These are phyloP conservation scores for Brassica nigra DNA, from an alignment of 345 rosid species.

Conservation along the genomic window DNA sequence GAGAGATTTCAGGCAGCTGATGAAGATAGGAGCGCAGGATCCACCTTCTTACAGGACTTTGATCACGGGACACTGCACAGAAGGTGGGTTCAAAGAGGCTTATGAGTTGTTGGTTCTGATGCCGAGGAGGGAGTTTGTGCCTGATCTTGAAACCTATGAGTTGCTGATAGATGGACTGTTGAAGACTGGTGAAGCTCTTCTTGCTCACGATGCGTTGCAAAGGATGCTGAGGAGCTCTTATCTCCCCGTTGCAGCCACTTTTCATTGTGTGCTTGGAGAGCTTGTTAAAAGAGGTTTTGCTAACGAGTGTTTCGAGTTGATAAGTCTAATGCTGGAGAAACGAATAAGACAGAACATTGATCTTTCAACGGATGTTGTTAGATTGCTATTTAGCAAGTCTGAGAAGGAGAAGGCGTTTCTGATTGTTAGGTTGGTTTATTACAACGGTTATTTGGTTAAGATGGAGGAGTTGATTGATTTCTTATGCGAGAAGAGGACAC, in stretches of 20 bases:
- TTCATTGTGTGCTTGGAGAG: conserved; percentile 62
- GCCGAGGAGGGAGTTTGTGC: conserved; percentile 68
- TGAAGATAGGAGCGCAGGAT: conserved; percentile 82
- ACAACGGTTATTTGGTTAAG: conserved; percentile 58
- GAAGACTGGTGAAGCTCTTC: conserved; percentile 57
- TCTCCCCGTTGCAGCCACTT: conserved; percentile 58
- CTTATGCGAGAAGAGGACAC: conserved; percentile 51
- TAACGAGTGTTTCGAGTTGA: conserved; percentile 54
- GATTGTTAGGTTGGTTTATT: conserved; percentile 52
- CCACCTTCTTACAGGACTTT: conserved; percentile 65
- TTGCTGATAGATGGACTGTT: conserved; percentile 61
- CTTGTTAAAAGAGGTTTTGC: conserved; percentile 55
- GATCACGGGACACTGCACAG: conserved; percentile 77
- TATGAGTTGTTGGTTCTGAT: conserved; percentile 68
- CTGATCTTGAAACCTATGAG: conserved; percentile 62
- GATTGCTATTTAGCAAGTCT: conserved; percentile 49
- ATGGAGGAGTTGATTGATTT: conserved; percentile 57
- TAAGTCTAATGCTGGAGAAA: conserved; percentile 62
- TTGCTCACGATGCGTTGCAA: conserved; percentile 60
- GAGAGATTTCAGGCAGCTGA: conserved; percentile 70
- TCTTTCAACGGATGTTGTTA: conserved; percentile 61
- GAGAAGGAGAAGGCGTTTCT: conserved; percentile 56
- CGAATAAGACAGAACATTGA: conserved; percentile 55
- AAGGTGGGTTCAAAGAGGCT: conserved; percentile 59
- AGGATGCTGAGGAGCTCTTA: conserved; percentile 75